Base-by-base conservation (phyloP, 495 filamentous ascomycete genomes). In the Aspergillus panamensis region DNA sequence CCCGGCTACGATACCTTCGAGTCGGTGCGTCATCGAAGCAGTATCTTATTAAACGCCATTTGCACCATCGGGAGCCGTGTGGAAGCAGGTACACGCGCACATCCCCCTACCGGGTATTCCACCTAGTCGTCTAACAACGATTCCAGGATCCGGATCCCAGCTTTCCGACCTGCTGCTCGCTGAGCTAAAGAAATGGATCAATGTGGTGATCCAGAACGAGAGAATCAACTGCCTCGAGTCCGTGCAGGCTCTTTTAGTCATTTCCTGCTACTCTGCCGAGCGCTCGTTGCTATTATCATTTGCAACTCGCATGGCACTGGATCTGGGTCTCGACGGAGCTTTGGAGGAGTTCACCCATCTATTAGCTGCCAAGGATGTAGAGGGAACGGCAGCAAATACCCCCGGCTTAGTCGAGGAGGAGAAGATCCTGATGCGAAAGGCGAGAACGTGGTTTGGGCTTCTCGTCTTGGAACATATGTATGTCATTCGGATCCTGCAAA, bases 381-480 rank as follows among this genome's bases (percentile, higher is more conserved):
- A 70, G 13, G 61, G 63, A 8, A 25, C 49, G 10, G 53, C 60
- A 30, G 56, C 55, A n/a, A n/a, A n/a, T 8, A 54, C 58, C 7
- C 30, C 61, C 6, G 53, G 51, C 16, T 52, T 56, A 21, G 58
- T 54, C 4, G 69, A 69, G 39, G 53, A 59, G 32, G 73, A 73
- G 53, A 66, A 63, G 3, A 30, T 40, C 20, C 59, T 79, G 44
- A 74, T 79, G 69, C 66, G 72, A 29, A 70, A 72, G 48, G 67
- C 69, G 0, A 66, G 77, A 51, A 74, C 74, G 8, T 80, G 77
- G 75, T 77, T 78, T 65, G 75, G 75, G 0, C 66, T 78, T 12
- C 63, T 77, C 53, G 72, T 80, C 29, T 53, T 78, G 35, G 77
- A 82, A 32, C 71, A 79, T 62, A 78, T 80, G 73, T 80, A 60